Conservation (phyloP, 768 basidiomycete species). For the Rubroboletus satanas region DNA sequence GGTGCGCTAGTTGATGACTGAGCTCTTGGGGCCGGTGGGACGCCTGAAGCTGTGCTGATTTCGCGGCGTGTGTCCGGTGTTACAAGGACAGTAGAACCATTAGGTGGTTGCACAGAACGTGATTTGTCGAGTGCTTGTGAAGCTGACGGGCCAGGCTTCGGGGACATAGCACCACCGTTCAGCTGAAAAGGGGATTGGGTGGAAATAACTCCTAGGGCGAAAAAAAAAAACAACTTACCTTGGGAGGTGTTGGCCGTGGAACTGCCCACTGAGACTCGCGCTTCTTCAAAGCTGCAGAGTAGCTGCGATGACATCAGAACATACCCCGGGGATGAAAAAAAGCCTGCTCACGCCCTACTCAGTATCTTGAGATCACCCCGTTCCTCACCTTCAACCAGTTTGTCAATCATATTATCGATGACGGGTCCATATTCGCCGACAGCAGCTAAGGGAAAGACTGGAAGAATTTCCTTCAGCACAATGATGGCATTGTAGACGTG, state of each 20-base stretch:
- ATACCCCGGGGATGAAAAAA: not conserved
- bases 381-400: slow-evolving; percentile 69
- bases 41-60: slow-evolving; percentile 23
- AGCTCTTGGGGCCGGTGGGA: slow-evolving; percentile 49
- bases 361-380: slow-evolving; percentile 83
- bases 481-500: slow-evolving; percentile 97
- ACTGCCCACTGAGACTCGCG: slow-evolving; percentile 56
- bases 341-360: slow-evolving; percentile 59
- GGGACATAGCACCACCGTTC: slow-evolving; percentile 28
- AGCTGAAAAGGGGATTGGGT: slow-evolving; percentile 11
- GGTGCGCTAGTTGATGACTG: slow-evolving; percentile 40
- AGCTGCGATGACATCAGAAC: slow-evolving; percentile 38
- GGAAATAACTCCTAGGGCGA: not conserved
- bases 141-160: slow-evolving; percentile 18
- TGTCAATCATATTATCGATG: slow-evolving; percentile 60
- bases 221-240: slow-evolving; percentile 25
- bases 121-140: slow-evolving; percentile 35
- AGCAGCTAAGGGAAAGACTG: slow-evolving; percentile 77
- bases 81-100: slow-evolving; percentile 34
- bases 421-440: slow-evolving; percentile 51
- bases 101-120: slow-evolving; percentile 34
- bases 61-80: slow-evolving; percentile 38
- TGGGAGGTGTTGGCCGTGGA: slow-evolving; percentile 28
- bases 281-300: slow-evolving; percentile 72
- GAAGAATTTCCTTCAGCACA: slow-evolving; percentile 85